Base-by-base conservation (phyloP, 345 rosid genomes). In the Linum usitatissimum region DNA sequence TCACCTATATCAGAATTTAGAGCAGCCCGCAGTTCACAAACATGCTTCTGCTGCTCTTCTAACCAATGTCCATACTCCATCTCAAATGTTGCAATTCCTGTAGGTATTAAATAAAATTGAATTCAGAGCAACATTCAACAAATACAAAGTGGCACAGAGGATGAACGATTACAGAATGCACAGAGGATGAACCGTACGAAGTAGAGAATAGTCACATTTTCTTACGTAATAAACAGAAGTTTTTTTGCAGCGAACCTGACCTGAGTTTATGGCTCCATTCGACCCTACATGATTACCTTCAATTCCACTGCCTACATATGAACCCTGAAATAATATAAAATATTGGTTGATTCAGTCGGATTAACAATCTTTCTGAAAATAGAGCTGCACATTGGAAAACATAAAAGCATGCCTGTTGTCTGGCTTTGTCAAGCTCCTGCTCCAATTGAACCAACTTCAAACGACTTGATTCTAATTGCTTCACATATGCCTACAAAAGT, bases 381-480 rank as follows among this genome's bases (percentile, higher is more conserved):
- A 2, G 28, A 23, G 2, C 28, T 23, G 28, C 2, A 3, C 63
- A 30, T 18, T 40, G 60, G 20, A 14, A 48, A 7, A 12, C 18
- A 20, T 4, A n/a, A 8, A 36, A n/a, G 0, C 70, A 40, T 62
- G 85, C 97, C 84, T 89, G 96, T 66, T 87, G 96, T 70, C 89
- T 84, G 51, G 86, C 81, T 67, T 78, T 85, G 36, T 81, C 81
- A 64, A 87, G 83, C 77, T 90, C 96, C 75, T 87, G 94, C 77
- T 93, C 97, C 77, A 93, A 36, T 69, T 90, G 94, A 75, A 84
- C 60, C 59, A 93, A 73, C 82, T 87, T 93, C 68, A 87, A 61
- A 31, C 99, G 81, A 76, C 99, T 93, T 64, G 82, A 77, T 84
- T 93, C 99, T 64, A 93, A 75, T 75, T 93, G 96, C 77, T 87